Evolutionary conservation across 2,329 filamentous ascomycete genomes (phyloP).

Genomic region (Calonectria pteridis): DNA sequence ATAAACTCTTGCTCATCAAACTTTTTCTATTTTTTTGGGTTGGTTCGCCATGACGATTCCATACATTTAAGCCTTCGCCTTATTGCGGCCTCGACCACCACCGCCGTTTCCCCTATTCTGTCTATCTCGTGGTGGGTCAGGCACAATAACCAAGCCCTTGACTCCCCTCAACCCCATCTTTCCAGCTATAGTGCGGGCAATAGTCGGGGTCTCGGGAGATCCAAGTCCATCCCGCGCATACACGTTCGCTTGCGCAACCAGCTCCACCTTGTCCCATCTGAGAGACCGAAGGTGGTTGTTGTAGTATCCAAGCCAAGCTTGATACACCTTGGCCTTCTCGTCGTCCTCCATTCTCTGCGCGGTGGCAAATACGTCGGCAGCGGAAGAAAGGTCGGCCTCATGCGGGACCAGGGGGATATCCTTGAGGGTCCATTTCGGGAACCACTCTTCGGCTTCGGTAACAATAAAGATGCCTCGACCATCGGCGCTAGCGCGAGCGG

Average conservation of each 20-base stretch:
- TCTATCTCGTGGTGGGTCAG: slow-evolving; percentile 54
- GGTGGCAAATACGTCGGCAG: slow-evolving; percentile 53
- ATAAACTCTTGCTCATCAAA: not conserved
- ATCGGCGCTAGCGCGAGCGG: slow-evolving; percentile 73
- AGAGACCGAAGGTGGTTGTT: slow-evolving; percentile 62
- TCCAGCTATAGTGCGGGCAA: slow-evolving; percentile 61
- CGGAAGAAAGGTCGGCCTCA: slow-evolving; percentile 58
- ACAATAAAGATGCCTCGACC: slow-evolving; percentile 74
- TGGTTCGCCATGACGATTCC: not conserved
- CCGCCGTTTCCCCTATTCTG: slow-evolving; percentile 38
- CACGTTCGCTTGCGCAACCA: slow-evolving; percentile 65
- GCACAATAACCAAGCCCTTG: slow-evolving; percentile 60
- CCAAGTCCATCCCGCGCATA: slow-evolving; percentile 63
- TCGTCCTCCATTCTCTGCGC: slow-evolving; percentile 58
- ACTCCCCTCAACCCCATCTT: slow-evolving; percentile 71
- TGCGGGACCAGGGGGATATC: slow-evolving; percentile 66
- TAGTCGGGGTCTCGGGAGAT: slow-evolving; percentile 58
- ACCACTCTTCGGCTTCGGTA: slow-evolving; percentile 63
- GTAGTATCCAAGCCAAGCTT: slow-evolving; percentile 70
- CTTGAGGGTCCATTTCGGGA: slow-evolving; percentile 63
- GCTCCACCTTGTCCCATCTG: slow-evolving; percentile 55
- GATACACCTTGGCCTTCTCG: slow-evolving; percentile 63
- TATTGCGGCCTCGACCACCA: slow-evolving; percentile 25
- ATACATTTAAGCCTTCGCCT: not conserved
- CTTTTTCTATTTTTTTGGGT: not conserved